Evolutionary conservation across 1,284 basidiomycete species (phyloP).

Genomic region (Puccinia coronata): DNA sequence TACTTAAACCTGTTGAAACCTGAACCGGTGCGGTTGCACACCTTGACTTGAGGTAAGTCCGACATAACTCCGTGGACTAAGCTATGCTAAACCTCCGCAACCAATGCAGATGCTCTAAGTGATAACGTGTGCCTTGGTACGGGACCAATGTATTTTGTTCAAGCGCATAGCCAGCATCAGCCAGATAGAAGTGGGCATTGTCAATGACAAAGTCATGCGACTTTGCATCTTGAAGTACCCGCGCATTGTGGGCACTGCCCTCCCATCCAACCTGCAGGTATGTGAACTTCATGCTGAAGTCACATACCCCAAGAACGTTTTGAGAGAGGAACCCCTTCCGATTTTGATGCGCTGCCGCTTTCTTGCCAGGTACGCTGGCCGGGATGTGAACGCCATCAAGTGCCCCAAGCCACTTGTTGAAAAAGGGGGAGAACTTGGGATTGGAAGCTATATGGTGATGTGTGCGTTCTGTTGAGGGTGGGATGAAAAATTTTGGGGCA

Average conservation of each 20-base stretch:
- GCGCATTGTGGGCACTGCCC: constrained; percentile 59
- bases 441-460: constrained; percentile 52
- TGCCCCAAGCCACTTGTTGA: constrained; percentile 60
- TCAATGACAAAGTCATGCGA: constrained; percentile 57
- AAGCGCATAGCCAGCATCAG: constrained; percentile 60
- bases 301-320: constrained; percentile 58
- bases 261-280: constrained; percentile 60
- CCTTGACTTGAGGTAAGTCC: too few species aligned
- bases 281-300: constrained; percentile 58
- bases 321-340: constrained; percentile 59
- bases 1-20: too few species aligned
- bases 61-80: too few species aligned
- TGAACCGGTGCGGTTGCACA: too few species aligned
- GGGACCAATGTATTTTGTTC: constrained; percentile 56
- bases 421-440: constrained; percentile 60
- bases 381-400: constrained; percentile 61
- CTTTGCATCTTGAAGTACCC: constrained; percentile 56
- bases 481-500: constrained; percentile 5
- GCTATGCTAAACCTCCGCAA: too few species aligned
- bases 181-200: constrained; percentile 59
- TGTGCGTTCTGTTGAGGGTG: not conserved
- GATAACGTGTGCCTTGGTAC: constrained; percentile 53
- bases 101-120: too few species aligned
- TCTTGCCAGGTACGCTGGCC: constrained; percentile 53
- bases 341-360: constrained; percentile 56